A percentile compares a stretch with the other conserved stretches of the same genome.
These are phyloP conservation scores for Aspergillus diversus DNA, from an alignment of 495 filamentous ascomycete species.

Conservation along the genomic window DNA sequence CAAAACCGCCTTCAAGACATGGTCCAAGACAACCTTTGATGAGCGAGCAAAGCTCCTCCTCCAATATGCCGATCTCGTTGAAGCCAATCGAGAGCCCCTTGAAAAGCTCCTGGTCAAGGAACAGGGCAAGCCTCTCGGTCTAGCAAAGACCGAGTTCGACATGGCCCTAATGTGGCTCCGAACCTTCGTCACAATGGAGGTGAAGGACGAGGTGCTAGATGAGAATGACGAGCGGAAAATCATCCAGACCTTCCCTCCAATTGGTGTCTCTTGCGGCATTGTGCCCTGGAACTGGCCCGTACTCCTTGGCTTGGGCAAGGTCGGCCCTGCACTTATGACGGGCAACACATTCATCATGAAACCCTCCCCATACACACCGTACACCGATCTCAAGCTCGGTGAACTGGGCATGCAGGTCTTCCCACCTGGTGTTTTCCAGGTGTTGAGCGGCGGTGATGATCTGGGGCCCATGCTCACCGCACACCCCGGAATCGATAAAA, in stretches of 20 bases:
- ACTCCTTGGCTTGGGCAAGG: slow-evolving; percentile 37
- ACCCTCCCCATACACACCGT: slow-evolving; percentile 85
- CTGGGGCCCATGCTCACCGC: slow-evolving; percentile 61
- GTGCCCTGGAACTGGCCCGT: slow-evolving; percentile 52
- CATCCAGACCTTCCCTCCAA: slow-evolving; percentile 39
- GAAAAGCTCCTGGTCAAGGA: slow-evolving; percentile 13
- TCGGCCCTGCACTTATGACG: slow-evolving; percentile 43
- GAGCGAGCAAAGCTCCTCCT: slow-evolving; percentile 1
- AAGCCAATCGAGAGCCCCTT: not conserved
- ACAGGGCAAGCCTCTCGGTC: slow-evolving; percentile 5
- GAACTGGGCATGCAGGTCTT: slow-evolving; percentile 64
- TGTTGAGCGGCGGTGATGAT: slow-evolving; percentile 65
- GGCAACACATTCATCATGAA: slow-evolving; percentile 69
- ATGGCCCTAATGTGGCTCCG: slow-evolving; percentile 4
- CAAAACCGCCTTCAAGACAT: slow-evolving; percentile 10
- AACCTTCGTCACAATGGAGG: slow-evolving; percentile 5
- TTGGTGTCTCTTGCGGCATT: slow-evolving; percentile 63
- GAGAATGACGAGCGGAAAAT: slow-evolving; percentile 32
- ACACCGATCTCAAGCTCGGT: slow-evolving; percentile 61
- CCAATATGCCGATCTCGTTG: not conserved
- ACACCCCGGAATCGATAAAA: slow-evolving; percentile 67
- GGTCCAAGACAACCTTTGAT: slow-evolving; percentile 1
- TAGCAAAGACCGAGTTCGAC: slow-evolving; percentile 4
- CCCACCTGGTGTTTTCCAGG: slow-evolving; percentile 69
- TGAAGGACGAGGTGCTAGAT: slow-evolving; percentile 42